Evolutionary conservation across 2,329 filamentous ascomycete genomes (phyloP).

Genomic region (Fusarium falciforme): DNA sequence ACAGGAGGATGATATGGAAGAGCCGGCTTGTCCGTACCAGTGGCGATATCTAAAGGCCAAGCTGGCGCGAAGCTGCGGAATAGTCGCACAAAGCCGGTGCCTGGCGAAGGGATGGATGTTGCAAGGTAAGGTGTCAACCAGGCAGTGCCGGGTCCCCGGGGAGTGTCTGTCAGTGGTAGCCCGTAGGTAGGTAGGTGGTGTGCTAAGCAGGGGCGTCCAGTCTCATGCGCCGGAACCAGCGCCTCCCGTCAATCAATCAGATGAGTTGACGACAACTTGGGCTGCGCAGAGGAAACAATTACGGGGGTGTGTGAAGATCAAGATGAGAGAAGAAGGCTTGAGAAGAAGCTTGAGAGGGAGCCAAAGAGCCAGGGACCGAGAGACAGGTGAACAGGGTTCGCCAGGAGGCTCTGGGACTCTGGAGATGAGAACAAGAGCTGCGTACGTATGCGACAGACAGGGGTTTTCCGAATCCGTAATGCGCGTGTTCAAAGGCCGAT

Average conservation of each 20-base stretch:
- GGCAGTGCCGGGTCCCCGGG: background rate
- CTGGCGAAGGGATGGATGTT: background rate
- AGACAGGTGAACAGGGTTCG: background rate
- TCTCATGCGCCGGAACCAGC: conserved; percentile 7
- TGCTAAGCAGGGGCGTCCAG: conserved; percentile 5
- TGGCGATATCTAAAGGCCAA: conserved; percentile 13
- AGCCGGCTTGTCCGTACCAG: background rate
- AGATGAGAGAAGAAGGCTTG: background rate
- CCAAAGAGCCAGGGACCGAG: background rate
- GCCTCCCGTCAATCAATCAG: conserved; percentile 1
- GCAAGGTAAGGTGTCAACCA: conserved; percentile 8
- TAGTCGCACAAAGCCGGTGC: conserved; percentile 9
- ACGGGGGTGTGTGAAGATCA: background rate
- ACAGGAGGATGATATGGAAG: background rate
- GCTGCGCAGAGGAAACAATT: background rate
- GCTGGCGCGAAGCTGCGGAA: conserved; percentile 1
- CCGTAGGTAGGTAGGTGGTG: background rate
- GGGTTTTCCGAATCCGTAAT: conserved; percentile 4
- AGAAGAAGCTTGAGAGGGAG: background rate
- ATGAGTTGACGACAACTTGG: conserved; percentile 3
- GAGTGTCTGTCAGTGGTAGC: background rate
- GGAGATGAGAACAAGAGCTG: conserved; percentile 6
- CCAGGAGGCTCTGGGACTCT: conserved; percentile 3
- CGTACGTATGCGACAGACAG: conserved; percentile 11
- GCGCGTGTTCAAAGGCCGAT: conserved; percentile 1